Base-by-base conservation (phyloP, 1,139 yeast genomes). In the Blastobotrys persicus region DNA sequence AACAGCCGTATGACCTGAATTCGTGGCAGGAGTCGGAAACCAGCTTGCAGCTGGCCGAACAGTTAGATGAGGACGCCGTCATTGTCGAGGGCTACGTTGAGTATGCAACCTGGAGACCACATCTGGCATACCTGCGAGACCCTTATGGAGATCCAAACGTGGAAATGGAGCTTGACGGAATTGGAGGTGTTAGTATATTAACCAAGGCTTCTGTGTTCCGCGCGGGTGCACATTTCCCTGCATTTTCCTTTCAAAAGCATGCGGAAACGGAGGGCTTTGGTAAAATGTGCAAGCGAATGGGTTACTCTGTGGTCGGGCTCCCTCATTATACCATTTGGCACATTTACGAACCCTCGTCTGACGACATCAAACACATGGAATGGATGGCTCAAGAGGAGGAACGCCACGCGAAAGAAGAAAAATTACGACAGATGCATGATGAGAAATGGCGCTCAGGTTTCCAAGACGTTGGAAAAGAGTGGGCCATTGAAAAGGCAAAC, bases 181-280 rank as follows among this genome's bases (percentile, higher is more conserved):
- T 88, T 62, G 96, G 96, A 39, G 96, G 96, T 57, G 96, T 88
- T 43, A 85, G 94, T 0, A 86, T 88, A 58, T 72, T 88, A 56
- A 80, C 91, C 51, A 84, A 83, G 65, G 95, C 95, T 6, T 76
- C 75, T 51, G 94, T 88, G 2, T 88, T 88, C 73, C 76, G 91
- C 56, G 69, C 79, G 13, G 96, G 96, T 1, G 80, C 88, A 1
- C 89, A 86, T 66, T 88, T 88, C 76, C 95, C 96, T 6, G 96
- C 95, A 0, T 88, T 88, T 65, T 84, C 95, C 26, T 88, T 87
- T 68, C 85, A 86, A 68, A 86, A 86, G 62, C 96, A 88, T 64
- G 96, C 96, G 4, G 96, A 88, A 66, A 88, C 96, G 3, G 96
- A 88, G 68, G 96, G 95, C 0, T 88, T 88, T 68, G 96, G 96